Conservation (phyloP, 2,329 filamentous ascomycete species). For the Aspergillus pseudoterreus region DNA sequence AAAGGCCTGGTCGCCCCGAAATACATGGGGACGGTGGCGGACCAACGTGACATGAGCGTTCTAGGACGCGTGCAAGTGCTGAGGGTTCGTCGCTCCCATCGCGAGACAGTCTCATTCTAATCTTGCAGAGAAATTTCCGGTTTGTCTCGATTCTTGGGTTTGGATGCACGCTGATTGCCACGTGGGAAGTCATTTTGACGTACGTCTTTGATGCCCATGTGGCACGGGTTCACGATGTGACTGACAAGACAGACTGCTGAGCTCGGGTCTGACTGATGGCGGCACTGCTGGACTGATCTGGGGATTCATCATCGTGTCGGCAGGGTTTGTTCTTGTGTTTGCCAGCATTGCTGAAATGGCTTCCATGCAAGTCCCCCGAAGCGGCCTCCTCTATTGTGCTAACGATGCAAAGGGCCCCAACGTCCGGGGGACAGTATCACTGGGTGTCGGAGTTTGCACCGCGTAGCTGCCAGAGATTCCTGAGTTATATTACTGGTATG, state of each 20-base stretch:
- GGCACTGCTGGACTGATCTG: conserved; percentile 38
- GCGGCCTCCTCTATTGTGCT: background rate
- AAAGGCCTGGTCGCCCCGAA: conserved; percentile 30
- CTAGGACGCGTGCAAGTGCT: conserved; percentile 39
- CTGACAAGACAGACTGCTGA: conserved; percentile 21
- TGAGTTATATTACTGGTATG: conserved; percentile 45
- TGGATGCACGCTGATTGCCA: conserved; percentile 40
- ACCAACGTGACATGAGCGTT: conserved; percentile 36
- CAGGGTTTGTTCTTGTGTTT: conserved; percentile 33
- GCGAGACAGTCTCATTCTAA: background rate
- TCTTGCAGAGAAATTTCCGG: conserved; percentile 41
- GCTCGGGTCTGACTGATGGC: conserved; percentile 32
- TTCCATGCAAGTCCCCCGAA: conserved; percentile 35
- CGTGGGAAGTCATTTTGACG: conserved; percentile 43
- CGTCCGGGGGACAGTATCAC: conserved; percentile 39
- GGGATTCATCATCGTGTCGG: conserved; percentile 30
- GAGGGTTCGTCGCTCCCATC: conserved; percentile 24
- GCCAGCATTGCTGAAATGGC: conserved; percentile 41
- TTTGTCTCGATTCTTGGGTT: conserved; percentile 46
- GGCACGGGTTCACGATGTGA: conserved; percentile 4
- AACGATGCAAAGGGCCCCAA: conserved; percentile 34
- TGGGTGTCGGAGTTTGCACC: conserved; percentile 47
- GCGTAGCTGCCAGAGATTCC: conserved; percentile 34
- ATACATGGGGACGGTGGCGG: conserved; percentile 36
- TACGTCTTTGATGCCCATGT: conserved; percentile 19